Base-by-base conservation (phyloP, 345 rosid genomes). In the Cochlearia excelsa region DNA sequence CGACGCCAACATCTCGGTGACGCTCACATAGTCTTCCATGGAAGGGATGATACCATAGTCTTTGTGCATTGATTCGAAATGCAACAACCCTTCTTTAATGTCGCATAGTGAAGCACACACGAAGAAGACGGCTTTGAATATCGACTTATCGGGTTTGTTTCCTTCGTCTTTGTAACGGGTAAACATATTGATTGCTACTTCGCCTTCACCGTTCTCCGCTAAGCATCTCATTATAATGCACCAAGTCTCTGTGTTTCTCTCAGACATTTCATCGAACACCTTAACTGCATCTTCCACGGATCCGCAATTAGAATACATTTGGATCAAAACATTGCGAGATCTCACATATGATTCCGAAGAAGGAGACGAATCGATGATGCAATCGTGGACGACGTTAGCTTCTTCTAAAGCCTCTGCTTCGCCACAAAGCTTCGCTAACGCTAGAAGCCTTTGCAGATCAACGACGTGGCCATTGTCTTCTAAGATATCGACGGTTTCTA, bases 121-220 rank as follows among this genome's bases (percentile, higher is more conserved):
- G 48, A 61, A 78, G 73, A 90, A 82, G n/a, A 85, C 70, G n/a
- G 79, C 70, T 26, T 79, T 53, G 59, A 78, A 87, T 67, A 90
- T 71, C 62, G 77, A 75, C 3, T 82, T 82, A 41, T 83, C 84
- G 0, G 90, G 93, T 57, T 43, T 75, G 46, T 77, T 58, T 30
- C 89, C 94, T 29, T 75, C 77, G 65, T 74, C 73, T 77, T 83
- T 90, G 61, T 83, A 90, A 46, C 69, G 71, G 66, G 63, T 39
- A 67, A 83, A 85, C 47, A 83, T 69, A 51, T 87, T 88, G 47
- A 90, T 63, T 33, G 87, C 87, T 48, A 82, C 90, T 75, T 90
- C 95, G 55, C 82, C 95, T 67, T 34, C 74, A 26, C 78, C 95
- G 61, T 77, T 81, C 67, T 77, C 78, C 0, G 87, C 85, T 11